Evolutionary conservation across 148 eudicot species (phyloP).

Genomic region (Tetragonia tetragonoides): DNA sequence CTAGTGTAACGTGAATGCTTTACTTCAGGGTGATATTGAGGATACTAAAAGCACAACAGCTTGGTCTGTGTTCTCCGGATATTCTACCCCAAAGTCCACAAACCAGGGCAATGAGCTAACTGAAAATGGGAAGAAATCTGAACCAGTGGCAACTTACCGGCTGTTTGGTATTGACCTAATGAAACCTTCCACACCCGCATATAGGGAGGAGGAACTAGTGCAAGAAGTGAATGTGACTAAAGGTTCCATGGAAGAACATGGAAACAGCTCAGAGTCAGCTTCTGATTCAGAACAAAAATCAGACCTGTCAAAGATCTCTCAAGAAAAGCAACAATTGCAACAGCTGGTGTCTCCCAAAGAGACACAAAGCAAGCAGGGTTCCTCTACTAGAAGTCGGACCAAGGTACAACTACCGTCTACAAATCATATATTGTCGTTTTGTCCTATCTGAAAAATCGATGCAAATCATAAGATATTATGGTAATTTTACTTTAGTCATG

Average conservation of each 20-base stretch:
- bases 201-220: constrained; percentile 30
- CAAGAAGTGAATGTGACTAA: constrained; percentile 23
- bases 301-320: constrained; percentile 48
- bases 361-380: constrained; percentile 53
- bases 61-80: constrained; percentile 53
- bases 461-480: no score
- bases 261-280: constrained; percentile 39
- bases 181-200: constrained; percentile 36
- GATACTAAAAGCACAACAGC: constrained; percentile 50
- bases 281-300: constrained; percentile 55
- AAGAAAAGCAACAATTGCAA: constrained; percentile 40
- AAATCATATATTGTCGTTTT: background rate
- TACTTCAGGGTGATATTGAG: constrained; percentile 49
- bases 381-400: constrained; percentile 74
- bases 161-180: constrained; percentile 82
- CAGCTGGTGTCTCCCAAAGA: constrained; percentile 46
- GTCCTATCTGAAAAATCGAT: no score
- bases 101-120: constrained; percentile 25
- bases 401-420: constrained; percentile 50
- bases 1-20: constrained; percentile 26
- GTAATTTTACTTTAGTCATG: background rate
- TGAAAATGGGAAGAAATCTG: constrained; percentile 39
- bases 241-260: constrained; percentile 32
- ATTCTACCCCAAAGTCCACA: constrained; percentile 30
- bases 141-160: constrained; percentile 44